Evolutionary conservation across 768 basidiomycete species (phyloP), one percentile per base, ranked within the genome.

Genomic region (Scleroderma citrinum): DNA sequence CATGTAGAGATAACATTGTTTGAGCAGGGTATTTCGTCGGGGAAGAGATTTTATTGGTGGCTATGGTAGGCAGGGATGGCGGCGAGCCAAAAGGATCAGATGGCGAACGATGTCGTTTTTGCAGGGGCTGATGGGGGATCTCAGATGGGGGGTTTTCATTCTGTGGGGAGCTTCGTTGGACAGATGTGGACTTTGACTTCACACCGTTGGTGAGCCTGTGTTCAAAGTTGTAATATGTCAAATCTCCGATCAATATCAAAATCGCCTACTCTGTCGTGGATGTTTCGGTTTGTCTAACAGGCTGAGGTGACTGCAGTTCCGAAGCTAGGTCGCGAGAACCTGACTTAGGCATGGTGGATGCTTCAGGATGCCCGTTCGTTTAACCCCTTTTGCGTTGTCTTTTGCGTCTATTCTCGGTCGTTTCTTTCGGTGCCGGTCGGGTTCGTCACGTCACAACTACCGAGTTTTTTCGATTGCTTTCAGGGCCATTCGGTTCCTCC

Each of bases 51-150:
- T 17, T 24, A 1, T 17, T 29, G 36, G 29, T 19, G 20, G 11
- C 16, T 20, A 49, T 42, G 19, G 10, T 23, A 19, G 1, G 10
- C 0, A 63, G 52, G n/a, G 62, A 53, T 0, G 58, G 16, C 21
- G 60, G 43, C 0, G 62, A 59, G 13, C 39, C 46, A 46, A 62
- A 64, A 7, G 52, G 2, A 16, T 58, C 63, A 3, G 56, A 53
- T 1, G 52, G 23, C 1, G 30, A 11, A 4, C 47, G 45, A 24
- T 36, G 35, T 34, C 58, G 56, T 17, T 58, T 47, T n/a, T 47
- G 48, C 12, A 46, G 8, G 30, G 32, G 48, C 26, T 50, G 57
- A n/a, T 39, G 48, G 13, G 42, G 19, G 13, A 38, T 46, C 5
- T 44, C 29, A 20, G 48, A 13, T n/a, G 23, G 23, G 24, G 5